Evolutionary conservation across 2,329 filamentous ascomycete genomes (phyloP).

Genomic region (Aspergillus neoniger): DNA sequence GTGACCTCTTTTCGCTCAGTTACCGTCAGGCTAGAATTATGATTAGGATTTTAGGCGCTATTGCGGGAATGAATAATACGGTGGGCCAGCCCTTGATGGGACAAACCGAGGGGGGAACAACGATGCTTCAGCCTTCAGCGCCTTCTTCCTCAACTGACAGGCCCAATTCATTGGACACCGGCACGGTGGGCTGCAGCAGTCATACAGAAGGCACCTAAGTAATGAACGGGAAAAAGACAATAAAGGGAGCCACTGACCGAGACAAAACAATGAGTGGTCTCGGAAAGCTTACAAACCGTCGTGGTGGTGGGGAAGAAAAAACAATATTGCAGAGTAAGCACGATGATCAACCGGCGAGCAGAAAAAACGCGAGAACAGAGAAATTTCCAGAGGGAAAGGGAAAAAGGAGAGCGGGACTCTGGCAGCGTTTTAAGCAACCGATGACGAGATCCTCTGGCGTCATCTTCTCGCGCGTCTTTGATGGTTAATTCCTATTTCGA

Average conservation of each 20-base stretch:
- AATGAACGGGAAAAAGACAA: slow-evolving; percentile 3
- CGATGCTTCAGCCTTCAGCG: neutral
- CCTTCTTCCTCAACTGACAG: slow-evolving; percentile 1
- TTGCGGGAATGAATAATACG: slow-evolving; percentile 1
- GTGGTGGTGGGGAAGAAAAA: slow-evolving; percentile 5
- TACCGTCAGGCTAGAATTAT: neutral
- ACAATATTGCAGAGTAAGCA: slow-evolving; percentile 1
- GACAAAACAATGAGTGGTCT: neutral
- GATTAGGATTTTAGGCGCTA: slow-evolving; percentile 4
- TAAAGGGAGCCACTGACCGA: neutral
- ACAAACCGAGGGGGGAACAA: slow-evolving; percentile 10
- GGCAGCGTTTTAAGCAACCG: slow-evolving; percentile 5
- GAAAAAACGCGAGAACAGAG: neutral
- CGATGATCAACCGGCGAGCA: slow-evolving; percentile 5
- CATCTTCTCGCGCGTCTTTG: neutral
- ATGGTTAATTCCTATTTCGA: neutral
- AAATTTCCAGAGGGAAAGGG: neutral
- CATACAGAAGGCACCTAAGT: neutral
- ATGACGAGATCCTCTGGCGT: slow-evolving; percentile 11
- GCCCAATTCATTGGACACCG: slow-evolving; percentile 18
- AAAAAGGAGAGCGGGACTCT: neutral
- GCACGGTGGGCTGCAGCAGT: slow-evolving; percentile 15
- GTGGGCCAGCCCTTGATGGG: slow-evolving; percentile 10
- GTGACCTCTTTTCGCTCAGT: slow-evolving; percentile 1
- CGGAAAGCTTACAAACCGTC: slow-evolving; percentile 3